Conservation (phyloP, 2,329 filamentous ascomycete genomes). For the Microcera coccophila region DNA sequence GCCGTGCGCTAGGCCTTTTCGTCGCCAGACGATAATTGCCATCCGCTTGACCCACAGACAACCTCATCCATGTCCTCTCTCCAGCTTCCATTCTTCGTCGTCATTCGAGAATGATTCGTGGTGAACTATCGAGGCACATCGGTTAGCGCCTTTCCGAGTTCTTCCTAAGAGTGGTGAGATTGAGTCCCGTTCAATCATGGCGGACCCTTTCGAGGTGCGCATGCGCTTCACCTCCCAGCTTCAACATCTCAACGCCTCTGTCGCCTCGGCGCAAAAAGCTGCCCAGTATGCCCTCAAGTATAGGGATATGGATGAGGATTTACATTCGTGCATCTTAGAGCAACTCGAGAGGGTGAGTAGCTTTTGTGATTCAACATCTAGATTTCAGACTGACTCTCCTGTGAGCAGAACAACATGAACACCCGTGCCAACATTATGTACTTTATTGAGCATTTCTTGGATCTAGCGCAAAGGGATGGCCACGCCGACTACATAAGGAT, state of each 20-base stretch:
- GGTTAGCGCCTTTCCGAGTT: neutral
- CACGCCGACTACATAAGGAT: constrained; percentile 83
- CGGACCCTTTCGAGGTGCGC: constrained; percentile 94
- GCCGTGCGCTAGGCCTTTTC: neutral
- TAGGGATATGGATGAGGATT: constrained; percentile 90
- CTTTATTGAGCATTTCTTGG: constrained; percentile 93
- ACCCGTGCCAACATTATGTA: constrained; percentile 98
- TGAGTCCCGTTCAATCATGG: constrained; percentile 37
- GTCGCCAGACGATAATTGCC: no score
- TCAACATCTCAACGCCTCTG: constrained; percentile 84
- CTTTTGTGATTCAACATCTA: constrained; percentile 5
- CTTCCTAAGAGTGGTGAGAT: neutral
- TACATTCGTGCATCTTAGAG: constrained; percentile 95
- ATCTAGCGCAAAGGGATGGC: constrained; percentile 72
- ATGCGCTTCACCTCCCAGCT: constrained; percentile 93
- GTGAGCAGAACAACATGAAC: constrained; percentile 80
- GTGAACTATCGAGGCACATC: neutral
- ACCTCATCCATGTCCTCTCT: neutral
- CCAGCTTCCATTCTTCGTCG: neutral
- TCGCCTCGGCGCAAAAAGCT: constrained; percentile 84
- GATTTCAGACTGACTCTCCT: constrained; percentile 4
- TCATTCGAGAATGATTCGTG: no score
- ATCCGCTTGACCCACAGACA: neutral
- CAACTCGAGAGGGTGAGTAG: constrained; percentile 72
- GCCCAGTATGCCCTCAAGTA: constrained; percentile 94